Base-by-base conservation (phyloP, 2,329 filamentous ascomycete genomes). In the Aureobasidium pullulans region DNA sequence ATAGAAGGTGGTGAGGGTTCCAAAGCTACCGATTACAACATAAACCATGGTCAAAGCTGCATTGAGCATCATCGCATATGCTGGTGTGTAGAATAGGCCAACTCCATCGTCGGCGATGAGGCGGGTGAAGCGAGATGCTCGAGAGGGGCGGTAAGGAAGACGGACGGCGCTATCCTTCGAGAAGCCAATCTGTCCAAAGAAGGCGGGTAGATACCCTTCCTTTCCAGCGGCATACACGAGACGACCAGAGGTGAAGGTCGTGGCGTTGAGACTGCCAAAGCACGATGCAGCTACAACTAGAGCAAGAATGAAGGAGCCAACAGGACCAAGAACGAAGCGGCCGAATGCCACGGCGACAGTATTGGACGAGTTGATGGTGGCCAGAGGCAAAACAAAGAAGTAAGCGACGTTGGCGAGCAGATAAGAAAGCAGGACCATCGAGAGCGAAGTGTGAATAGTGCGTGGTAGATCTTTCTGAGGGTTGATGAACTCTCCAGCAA, bases 331-430 rank as follows among this genome's bases (percentile, higher is more conserved):
- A 36, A 97, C 92, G 70, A 93, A 87, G 63, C 82, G 82, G 47
- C 94, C 94, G 69, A 99, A 99, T 64, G 91, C 85, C 28, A 99
- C 93, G 13, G 92, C 94, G n/a, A 99, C 87, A 0, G 94, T 97
- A 75, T 97, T 96, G 68, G 87, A 88, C 6, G 84, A 86, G 72
- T 95, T 90, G 75, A 97, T 91, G 31, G 85, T 81, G 3, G 83
- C 81, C 54, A 88, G 77, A 0, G 94, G 92, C 0, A 99, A 83
- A 34, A 99, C 94, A 63, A 99, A 85, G 72, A 96, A 96, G 77
- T 99, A 99, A 31, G 91, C 84, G 42, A 96, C 75, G 71, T 97
- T 99, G 65, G 93, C 93, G 52, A 97, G 80, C 34, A 97, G 79
- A 73, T 97, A 99, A 67, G 84, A 89, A 31, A 91, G 71, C 63